Evolutionary conservation across 129 eudicot species (phyloP).

Genomic region (Heracleum sosnowskyi): DNA sequence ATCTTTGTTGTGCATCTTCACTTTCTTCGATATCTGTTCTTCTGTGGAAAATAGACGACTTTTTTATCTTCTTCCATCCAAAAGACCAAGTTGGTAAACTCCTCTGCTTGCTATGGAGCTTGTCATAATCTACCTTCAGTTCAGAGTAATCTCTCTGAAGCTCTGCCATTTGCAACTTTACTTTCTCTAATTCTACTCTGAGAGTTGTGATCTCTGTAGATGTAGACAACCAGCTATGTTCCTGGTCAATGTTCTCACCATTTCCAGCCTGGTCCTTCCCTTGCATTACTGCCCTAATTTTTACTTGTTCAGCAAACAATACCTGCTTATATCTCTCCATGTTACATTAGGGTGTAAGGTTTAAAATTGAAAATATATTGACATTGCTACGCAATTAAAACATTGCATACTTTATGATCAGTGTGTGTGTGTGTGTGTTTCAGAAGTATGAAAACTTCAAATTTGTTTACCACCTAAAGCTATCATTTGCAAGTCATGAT

Average conservation of each 20-base stretch:
- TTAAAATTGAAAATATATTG: background rate
- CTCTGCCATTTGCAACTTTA: constrained; percentile 36
- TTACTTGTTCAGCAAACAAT: constrained; percentile 63
- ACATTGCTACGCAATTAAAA: background rate
- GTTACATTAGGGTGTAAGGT: background rate
- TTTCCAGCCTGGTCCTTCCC: constrained; percentile 26
- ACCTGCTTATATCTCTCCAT: constrained; percentile 33
- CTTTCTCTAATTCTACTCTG: constrained; percentile 45
- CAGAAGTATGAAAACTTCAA: background rate
- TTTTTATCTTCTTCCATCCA: constrained; percentile 61
- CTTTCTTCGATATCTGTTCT: constrained; percentile 32
- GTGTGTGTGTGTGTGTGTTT: background rate
- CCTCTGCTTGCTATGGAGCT: constrained; percentile 36
- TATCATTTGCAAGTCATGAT: background rate
- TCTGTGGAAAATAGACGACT: constrained; percentile 32
- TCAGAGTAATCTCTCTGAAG: constrained; percentile 47
- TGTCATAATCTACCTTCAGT: constrained; percentile 45
- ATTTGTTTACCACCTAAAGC: too few species aligned
- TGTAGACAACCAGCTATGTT: constrained; percentile 27
- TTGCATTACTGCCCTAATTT: constrained; percentile 43
- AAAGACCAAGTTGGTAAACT: constrained; percentile 40
- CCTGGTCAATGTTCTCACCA: constrained; percentile 27
- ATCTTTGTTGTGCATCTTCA: constrained; percentile 29
- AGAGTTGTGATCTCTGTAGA: constrained; percentile 53
- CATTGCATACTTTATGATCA: background rate